phyloP scores from a whole-genome alignment of 108 stramenopile species.

The Skeletonema menzelii region DNA sequence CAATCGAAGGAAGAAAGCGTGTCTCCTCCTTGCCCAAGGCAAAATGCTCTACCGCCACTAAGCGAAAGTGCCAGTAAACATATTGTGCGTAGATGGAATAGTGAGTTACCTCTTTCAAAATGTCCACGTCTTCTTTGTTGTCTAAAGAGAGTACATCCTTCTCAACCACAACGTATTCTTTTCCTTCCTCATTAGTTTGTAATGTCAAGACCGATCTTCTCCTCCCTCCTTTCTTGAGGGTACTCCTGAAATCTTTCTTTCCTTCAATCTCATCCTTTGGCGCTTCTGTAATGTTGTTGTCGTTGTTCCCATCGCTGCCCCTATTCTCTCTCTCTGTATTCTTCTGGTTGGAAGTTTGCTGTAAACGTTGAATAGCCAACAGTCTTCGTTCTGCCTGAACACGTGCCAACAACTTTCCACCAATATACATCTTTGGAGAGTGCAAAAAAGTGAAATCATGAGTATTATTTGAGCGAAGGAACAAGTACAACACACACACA shows the following conservation, averaged over 20 bases:
- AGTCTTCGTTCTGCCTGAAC: constrained; percentile 37
- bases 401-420: constrained; percentile 33
- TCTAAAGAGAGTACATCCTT: constrained; percentile 24
- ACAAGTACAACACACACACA: neutral
- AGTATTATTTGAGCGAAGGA: neutral
- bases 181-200: constrained; percentile 12
- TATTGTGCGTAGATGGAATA: constrained; percentile 32
- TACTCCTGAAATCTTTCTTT: neutral
- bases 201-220: constrained; percentile 27
- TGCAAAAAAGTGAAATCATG: neutral
- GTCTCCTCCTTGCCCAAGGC: constrained; percentile 19
- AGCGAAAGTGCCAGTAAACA: constrained; percentile 22
- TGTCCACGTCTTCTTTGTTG: constrained; percentile 26
- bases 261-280: neutral
- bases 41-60: constrained; percentile 23
- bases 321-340: neutral
- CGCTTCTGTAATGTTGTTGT: neutral
- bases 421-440: constrained; percentile 30
- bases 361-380: constrained; percentile 27
- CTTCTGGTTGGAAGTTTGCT: constrained; percentile 14
- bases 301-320: neutral
- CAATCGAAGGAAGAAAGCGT: constrained; percentile 7
- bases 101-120: constrained; percentile 13
- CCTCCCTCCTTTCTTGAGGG: neutral
- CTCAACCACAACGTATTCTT: constrained; percentile 17